Base-by-base conservation (phyloP, 495 filamentous ascomycete species). In the Hyaloscypha hepaticicola region DNA sequence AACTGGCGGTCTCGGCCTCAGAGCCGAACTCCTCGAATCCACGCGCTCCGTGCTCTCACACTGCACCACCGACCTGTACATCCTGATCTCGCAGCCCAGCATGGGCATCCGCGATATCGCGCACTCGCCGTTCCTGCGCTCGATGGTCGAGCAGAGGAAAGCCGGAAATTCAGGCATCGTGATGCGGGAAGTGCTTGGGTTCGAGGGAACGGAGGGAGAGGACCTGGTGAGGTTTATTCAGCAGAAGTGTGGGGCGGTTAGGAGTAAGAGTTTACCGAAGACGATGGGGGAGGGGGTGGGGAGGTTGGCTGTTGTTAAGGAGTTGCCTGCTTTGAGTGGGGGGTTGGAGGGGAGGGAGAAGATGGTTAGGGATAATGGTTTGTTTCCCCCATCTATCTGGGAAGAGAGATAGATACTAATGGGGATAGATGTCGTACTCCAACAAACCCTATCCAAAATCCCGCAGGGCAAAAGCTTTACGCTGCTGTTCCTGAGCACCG, bases 171-270 rank as follows among this genome's bases (percentile, higher is more conserved):
- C 52, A n/a, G 52, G 24, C 24, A 55, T 64, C 7, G 33, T 41
- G 25, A 55, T 51, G 2, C 48, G 38, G 34, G 90, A 92, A 63
- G 87, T 90, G 19, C 72, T 82, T 8, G 90, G 89, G 11, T 68
- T 83, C 61, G 49, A 91, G 12, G 41, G 6, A 4, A 26, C 14
- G 14, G 79, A 88, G 56, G 66, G 59, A 1, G 61, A 74, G 41
- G 67, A 78, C 14, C 66, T 71, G 63, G 12, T 58, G 19, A 24
- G 22, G 24, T 61, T 71, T 73, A 16, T 74, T 71, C 27, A 72
- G 78, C 16, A 27, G 14, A 28, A 65, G 51, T 59, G 65, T 45
- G 55, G 56, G 14, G 60, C 55, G 57, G 33, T 3, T 4, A 9
- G n/a, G n/a, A 52, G 49, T 9, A 9, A 22, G 24, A 14, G 7